Base-by-base conservation (phyloP, 2,329 filamentous ascomycete species). In the Colletotrichum sp. region DNA sequence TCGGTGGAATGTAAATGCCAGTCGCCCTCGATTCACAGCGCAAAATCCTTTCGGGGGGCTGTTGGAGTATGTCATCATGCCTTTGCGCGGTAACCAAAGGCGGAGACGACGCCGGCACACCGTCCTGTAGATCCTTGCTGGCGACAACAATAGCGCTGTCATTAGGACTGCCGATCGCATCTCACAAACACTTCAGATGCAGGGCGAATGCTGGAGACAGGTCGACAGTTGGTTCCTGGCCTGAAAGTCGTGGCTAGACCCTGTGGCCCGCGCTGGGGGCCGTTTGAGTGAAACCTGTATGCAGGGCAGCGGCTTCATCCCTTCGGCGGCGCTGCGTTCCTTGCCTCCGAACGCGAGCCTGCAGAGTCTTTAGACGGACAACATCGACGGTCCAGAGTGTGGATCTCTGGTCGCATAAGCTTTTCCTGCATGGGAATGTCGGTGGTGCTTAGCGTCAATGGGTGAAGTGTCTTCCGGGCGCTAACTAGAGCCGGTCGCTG, bases 81-180 rank as follows among this genome's bases (percentile, higher is more conserved):
- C 55, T 69, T 64, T 59, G 44, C 16, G 34, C 44, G 64, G 65
- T 60, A 26, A 26, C 59, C 57, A 52, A 63, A 49, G 49, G 36
- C 60, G 60, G 36, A 67, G 75, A 26, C n/a, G 39, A 65, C n/a
- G 15, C 30, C n/a, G 59, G 67, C 52, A 39, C 30, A 59, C 72
- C 60, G 71, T 71, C 70, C 44, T 73, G 73, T 57, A 69, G 73
- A 73, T 65, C 70, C 32, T 15, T 52, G 28, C 69, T 36, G 26
- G 52, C 7, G n/a, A 59, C 59, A 32, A 69, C 15, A 32, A 73
- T 69, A 49, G 70, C 57, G 64, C 59, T 65, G 16, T 59, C 16
- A 30, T 70, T 65, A 34, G 62, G 21, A 49, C n/a, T 49, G 70
- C 64, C 59, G 44, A 76, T 73, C 70, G 24, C 73, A 69, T 73